Evolutionary conservation across 495 filamentous ascomycete species (phyloP).

Genomic region (Amorphotheca resinae): DNA sequence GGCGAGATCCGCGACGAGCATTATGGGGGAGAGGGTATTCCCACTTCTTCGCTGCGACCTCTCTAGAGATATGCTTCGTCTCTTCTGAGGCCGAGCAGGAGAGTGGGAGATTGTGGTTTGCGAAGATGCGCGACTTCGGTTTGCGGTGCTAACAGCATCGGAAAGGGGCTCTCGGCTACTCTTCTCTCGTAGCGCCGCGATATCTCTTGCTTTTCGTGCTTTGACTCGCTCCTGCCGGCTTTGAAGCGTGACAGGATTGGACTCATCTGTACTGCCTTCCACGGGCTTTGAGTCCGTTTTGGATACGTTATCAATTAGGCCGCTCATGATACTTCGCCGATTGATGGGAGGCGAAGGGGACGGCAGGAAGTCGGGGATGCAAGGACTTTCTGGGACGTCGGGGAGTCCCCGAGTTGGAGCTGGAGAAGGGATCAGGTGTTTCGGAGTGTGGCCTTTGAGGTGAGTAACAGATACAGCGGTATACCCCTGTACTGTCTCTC

Average conservation of each 20-base stretch:
- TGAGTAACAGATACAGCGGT: not conserved
- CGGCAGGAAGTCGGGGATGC: not conserved
- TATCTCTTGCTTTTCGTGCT: slow-evolving; percentile 15
- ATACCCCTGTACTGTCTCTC: slow-evolving; percentile 1
- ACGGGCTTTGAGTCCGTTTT: not conserved
- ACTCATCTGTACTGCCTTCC: not conserved
- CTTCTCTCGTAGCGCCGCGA: slow-evolving; percentile 3
- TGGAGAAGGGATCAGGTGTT: not conserved
- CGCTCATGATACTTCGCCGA: not conserved
- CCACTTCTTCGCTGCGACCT: not conserved
- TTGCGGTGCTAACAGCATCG: not conserved
- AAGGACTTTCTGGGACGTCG: slow-evolving; percentile 5
- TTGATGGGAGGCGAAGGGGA: not conserved
- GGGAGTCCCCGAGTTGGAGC: slow-evolving; percentile 5
- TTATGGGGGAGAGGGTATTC: slow-evolving; percentile 8
- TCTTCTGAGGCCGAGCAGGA: slow-evolving; percentile 1
- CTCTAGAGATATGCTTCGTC: not conserved
- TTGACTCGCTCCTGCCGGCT: slow-evolving; percentile 12
- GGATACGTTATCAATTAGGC: not conserved
- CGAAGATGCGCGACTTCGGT: not conserved
- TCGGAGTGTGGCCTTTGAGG: not conserved
- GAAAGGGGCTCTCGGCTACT: not conserved
- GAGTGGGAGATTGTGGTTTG: not conserved
- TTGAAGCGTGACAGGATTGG: not conserved
- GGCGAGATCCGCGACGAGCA: slow-evolving; percentile 14